Evolutionary conservation across 176 grass and related monocot species (phyloP).

Genomic region (Zoysia japonica): DNA sequence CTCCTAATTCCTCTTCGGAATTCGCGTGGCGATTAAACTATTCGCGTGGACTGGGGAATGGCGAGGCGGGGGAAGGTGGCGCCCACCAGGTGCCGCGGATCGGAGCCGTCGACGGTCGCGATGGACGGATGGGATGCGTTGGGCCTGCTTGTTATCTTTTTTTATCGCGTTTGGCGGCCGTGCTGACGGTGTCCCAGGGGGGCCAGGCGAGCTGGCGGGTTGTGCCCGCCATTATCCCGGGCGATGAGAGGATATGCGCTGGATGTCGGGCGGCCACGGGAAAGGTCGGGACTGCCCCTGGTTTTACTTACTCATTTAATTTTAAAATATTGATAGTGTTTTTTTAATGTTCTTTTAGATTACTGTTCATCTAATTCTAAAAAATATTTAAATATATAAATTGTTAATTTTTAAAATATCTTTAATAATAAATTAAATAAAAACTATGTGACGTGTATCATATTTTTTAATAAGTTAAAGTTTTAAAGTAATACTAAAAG

Average conservation of each 20-base stretch:
- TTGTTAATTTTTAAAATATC: no score
- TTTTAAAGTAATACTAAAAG: no score
- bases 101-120: neutral
- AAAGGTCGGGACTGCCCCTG: neutral
- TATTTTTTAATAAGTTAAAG: no score
- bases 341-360: no score
- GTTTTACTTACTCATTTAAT: no score
- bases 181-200: constrained; percentile 12
- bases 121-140: constrained; percentile 33
- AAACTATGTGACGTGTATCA: no score
- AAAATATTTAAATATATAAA: no score
- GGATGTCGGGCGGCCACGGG: constrained; percentile 4
- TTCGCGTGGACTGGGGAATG: constrained; percentile 20
- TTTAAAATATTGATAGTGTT: no score
- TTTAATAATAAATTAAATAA: no score
- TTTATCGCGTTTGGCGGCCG: constrained; percentile 25
- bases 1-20: neutral
- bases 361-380: no score
- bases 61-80: neutral
- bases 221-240: constrained; percentile 21
- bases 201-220: constrained; percentile 26
- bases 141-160: neutral
- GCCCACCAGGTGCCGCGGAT: constrained; percentile 31
- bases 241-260: constrained; percentile 6
- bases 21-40: neutral